Conservation (phyloP, 768 basidiomycete species). For the Artomyces pyxidatus region DNA sequence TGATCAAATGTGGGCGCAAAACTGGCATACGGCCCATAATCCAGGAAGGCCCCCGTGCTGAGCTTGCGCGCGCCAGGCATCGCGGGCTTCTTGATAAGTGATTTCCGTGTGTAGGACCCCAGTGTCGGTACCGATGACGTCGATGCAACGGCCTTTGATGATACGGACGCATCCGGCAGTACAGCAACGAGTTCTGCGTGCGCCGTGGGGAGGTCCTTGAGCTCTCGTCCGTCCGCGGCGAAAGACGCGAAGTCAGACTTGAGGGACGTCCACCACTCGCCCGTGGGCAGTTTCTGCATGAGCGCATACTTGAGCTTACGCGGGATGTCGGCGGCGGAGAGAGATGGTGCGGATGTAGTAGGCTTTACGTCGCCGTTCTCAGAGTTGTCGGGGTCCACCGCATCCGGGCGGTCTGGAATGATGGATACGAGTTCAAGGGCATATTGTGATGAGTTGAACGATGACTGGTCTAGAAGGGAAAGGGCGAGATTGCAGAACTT, state of each 20-base stretch:
- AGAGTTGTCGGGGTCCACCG: conserved; percentile 6
- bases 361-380: conserved; percentile 20
- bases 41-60: conserved; percentile 61
- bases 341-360: conserved; percentile 23
- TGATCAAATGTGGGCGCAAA: conserved; percentile 79
- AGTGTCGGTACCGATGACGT: conserved; percentile 35
- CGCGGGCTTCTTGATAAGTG: conserved; percentile 30
- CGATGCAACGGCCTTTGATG: conserved; percentile 23
- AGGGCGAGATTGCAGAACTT: conserved; percentile 69
- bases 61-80: conserved; percentile 45
- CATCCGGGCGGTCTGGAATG: conserved; percentile 23
- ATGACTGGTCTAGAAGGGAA: conserved; percentile 65
- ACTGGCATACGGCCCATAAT: conserved; percentile 68
- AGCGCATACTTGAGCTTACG: conserved; percentile 58
- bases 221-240: conserved; percentile 27
- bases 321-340: conserved; percentile 16
- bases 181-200: conserved; percentile 73
- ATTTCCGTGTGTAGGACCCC: conserved; percentile 45
- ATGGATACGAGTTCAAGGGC: conserved; percentile 40
- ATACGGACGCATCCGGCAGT: conserved; percentile 49
- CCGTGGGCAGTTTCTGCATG: conserved; percentile 68
- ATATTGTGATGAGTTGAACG: conserved; percentile 37
- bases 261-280: conserved; percentile 75
- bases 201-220: conserved; percentile 49
- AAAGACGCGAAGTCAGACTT: conserved; percentile 34